A percentile compares a stretch with the other conserved stretches of the same genome.
phyloP scores from a whole-genome alignment of 1,139 yeast species.

The Suhomyces maxii region DNA sequence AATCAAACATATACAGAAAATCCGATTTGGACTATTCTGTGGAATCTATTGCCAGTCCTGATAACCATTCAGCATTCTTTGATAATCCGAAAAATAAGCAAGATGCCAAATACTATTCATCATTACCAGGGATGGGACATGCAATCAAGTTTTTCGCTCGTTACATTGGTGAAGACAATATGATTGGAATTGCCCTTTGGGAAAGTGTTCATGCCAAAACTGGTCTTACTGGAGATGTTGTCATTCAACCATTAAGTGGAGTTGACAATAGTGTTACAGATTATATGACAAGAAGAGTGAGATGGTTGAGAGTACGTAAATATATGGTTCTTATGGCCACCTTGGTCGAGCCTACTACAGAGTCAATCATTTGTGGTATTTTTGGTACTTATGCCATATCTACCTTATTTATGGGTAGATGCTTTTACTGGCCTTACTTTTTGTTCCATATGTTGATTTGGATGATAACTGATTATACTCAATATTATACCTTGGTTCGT shows the following conservation, averaged over 20 bases:
- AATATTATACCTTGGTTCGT: constrained; percentile 48
- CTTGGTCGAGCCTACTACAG: constrained; percentile 83
- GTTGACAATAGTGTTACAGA: constrained; percentile 47
- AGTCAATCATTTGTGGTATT: constrained; percentile 64
- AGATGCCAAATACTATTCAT: constrained; percentile 31
- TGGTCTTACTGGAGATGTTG: constrained; percentile 76
- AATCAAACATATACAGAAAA: constrained; percentile 74
- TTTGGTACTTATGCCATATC: constrained; percentile 66
- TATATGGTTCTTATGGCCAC: constrained; percentile 90
- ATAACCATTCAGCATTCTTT: constrained; percentile 29
- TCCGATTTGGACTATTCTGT: constrained; percentile 71
- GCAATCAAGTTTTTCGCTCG: constrained; percentile 67
- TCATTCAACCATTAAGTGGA: constrained; percentile 72
- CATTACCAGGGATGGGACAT: constrained; percentile 47
- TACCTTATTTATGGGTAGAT: constrained; percentile 38
- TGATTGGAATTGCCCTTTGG: constrained; percentile 90
- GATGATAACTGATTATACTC: constrained; percentile 64
- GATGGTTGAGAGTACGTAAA: constrained; percentile 89
- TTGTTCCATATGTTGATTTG: constrained; percentile 59
- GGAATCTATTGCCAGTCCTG: constrained; percentile 8
- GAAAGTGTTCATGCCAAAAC: constrained; percentile 67
- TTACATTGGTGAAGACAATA: constrained; percentile 89
- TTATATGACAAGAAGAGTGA: constrained; percentile 64
- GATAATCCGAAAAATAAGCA: constrained; percentile 28
- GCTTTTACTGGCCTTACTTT: constrained; percentile 40